Conservation (phyloP, 169 alveolate genomes). For the Eimeria maxima region DNA sequence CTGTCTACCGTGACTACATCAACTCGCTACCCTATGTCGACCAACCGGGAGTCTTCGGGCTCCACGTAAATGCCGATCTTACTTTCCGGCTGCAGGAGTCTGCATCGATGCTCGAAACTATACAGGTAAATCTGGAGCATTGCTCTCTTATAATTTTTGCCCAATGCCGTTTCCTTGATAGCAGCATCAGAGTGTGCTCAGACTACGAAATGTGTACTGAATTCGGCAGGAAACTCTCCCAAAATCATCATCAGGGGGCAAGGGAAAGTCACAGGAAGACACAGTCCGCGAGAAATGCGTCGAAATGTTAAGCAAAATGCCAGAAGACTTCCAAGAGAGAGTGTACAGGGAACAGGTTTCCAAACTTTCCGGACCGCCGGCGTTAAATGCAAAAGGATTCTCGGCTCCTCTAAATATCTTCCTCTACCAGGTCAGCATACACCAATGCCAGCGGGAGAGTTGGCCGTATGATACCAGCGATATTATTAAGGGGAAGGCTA, state of each 20-base stretch:
- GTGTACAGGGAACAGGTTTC: slow-evolving; percentile 94
- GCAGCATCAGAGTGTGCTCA: not conserved
- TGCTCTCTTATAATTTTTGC: too few species aligned
- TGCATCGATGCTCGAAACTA: slow-evolving; percentile 93
- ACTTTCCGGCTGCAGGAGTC: slow-evolving; percentile 96
- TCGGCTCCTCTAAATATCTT: slow-evolving; percentile 97
- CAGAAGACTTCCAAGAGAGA: slow-evolving; percentile 94
- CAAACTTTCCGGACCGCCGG: slow-evolving; percentile 94
- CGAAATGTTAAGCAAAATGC: slow-evolving; percentile 93
- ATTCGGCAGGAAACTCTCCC: slow-evolving; percentile 94
- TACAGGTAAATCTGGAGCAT: slow-evolving; percentile 84
- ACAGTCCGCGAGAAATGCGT: slow-evolving; percentile 95
- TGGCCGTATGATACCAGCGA: not conserved
- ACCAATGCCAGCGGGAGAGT: too few species aligned
- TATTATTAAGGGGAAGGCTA: not conserved
- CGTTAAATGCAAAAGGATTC: slow-evolving; percentile 91
- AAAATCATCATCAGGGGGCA: slow-evolving; percentile 95
- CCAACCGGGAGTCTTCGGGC: slow-evolving; percentile 95
- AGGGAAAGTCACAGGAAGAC: slow-evolving; percentile 97
- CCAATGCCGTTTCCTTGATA: not conserved
- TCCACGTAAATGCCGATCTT: slow-evolving; percentile 97
- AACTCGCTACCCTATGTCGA: slow-evolving; percentile 95
- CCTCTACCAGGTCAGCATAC: slow-evolving; percentile 88
- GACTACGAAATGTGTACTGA: not conserved
- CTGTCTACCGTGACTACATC: slow-evolving; percentile 93